Percentiles rank a stretch among this genome's conserved stretches.
phyloP scores from a whole-genome alignment of 2,329 filamentous ascomycete genomes.

The Coniochaeta hoffmannii region DNA sequence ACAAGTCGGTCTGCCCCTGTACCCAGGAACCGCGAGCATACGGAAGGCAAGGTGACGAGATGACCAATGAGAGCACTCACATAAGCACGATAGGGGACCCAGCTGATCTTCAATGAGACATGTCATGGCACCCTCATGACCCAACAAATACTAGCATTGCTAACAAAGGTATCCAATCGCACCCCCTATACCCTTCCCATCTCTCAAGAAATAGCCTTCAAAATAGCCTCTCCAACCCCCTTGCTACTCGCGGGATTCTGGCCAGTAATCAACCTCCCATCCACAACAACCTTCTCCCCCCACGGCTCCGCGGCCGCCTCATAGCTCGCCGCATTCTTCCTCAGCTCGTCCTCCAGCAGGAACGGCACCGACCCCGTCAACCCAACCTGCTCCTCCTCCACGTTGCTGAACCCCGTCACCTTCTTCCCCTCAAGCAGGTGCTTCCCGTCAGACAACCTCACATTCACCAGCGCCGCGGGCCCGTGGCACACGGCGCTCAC shows the following conservation, averaged over 20 bases:
- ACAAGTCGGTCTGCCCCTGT: no score
- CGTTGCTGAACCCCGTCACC: conserved; percentile 54
- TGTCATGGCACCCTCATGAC: no score
- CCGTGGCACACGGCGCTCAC: conserved; percentile 65
- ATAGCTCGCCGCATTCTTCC: conserved; percentile 40
- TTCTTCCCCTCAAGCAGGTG: conserved; percentile 47
- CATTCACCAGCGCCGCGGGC: conserved; percentile 54
- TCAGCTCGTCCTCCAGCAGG: conserved; percentile 49
- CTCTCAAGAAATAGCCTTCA: conserved; percentile 31
- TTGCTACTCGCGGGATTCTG: conserved; percentile 50
- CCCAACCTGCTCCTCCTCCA: conserved; percentile 41
- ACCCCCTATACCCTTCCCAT: background rate
- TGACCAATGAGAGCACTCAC: no score
- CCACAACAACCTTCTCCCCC: conserved; percentile 40
- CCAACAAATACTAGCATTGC: no score
- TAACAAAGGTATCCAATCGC: background rate
- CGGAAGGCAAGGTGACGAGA: no score
- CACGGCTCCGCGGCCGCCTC: conserved; percentile 45
- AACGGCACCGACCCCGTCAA: conserved; percentile 45
- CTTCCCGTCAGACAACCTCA: conserved; percentile 41
- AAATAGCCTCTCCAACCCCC: conserved; percentile 42
- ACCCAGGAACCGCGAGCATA: no score
- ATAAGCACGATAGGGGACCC: no score
- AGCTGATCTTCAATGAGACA: no score
- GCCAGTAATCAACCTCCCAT: conserved; percentile 47